Conservation (phyloP, 75 land plant species). For the Larix kaempferi region DNA sequence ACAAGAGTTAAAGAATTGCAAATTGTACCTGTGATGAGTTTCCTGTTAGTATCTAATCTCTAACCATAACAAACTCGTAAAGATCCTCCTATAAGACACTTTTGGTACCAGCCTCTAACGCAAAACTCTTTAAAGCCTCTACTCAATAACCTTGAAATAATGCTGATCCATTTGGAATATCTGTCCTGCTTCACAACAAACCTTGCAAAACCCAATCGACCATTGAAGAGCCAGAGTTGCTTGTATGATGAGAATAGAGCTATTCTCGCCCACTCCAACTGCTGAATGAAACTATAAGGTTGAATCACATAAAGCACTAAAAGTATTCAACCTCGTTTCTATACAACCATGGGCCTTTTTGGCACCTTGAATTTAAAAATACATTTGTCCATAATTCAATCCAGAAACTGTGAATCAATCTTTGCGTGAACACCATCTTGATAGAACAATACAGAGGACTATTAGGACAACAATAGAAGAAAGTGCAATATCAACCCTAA, state of each 20-base stretch:
- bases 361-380: not conserved
- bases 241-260: not conserved
- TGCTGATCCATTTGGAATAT: not conserved
- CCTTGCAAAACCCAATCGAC: not conserved
- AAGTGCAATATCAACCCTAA: constrained; percentile 71
- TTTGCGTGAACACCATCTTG: constrained; percentile 49
- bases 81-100: not conserved
- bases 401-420: not conserved
- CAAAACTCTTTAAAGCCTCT: not conserved
- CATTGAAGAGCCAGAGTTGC: not conserved
- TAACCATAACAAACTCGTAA: not conserved
- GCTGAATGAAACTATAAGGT: not conserved
- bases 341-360: not conserved
- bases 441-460: constrained; percentile 50
- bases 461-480: constrained; percentile 68
- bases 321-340: not conserved
- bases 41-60: not conserved
- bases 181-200: not conserved
- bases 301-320: constrained; percentile 3
- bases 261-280: not conserved
- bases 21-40: not conserved
- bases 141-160: not conserved
- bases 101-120: no score
- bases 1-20: not conserved
- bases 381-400: not conserved